A percentile compares a stretch with the other conserved stretches of the same genome.
Conservation (phyloP, 2,329 filamentous ascomycete genomes). For the Ophiostoma australiae region DNA sequence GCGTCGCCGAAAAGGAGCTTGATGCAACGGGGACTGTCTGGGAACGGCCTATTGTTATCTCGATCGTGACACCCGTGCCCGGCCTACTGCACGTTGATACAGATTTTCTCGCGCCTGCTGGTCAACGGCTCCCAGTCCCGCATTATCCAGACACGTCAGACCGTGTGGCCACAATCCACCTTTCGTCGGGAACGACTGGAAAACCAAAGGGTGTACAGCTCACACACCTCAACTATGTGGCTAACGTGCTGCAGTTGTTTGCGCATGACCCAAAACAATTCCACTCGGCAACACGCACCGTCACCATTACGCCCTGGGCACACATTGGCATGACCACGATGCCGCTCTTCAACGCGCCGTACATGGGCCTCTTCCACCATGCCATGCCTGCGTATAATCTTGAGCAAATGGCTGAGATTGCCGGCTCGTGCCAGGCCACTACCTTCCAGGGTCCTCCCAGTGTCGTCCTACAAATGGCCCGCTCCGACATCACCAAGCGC, state of each 20-base stretch:
- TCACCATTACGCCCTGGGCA: conserved; percentile 42
- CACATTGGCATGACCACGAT: conserved; percentile 44
- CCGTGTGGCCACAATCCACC: conserved; percentile 36
- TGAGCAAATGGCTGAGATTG: conserved; percentile 35
- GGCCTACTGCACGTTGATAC: neutral
- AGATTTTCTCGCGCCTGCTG: neutral
- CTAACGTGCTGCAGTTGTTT: conserved; percentile 37
- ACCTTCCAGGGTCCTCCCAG: conserved; percentile 40
- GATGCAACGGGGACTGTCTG: conserved; percentile 25
- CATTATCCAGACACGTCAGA: conserved; percentile 12
- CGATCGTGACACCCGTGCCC: neutral
- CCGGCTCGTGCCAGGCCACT: conserved; percentile 37
- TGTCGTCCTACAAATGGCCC: conserved; percentile 37
- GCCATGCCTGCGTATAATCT: conserved; percentile 40
- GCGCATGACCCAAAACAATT: conserved; percentile 37
- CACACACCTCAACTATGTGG: conserved; percentile 44
- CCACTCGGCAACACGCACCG: conserved; percentile 34
- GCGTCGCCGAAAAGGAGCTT: conserved; percentile 32
- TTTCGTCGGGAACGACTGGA: conserved; percentile 48
- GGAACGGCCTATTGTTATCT: neutral
- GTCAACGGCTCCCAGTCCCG: neutral
- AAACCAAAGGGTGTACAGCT: conserved; percentile 45
- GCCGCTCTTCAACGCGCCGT: conserved; percentile 42
- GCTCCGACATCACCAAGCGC: conserved; percentile 35
- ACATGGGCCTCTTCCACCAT: conserved; percentile 42